Conservation (phyloP, 345 rosid genomes). For the Schrenkiella parvula region DNA sequence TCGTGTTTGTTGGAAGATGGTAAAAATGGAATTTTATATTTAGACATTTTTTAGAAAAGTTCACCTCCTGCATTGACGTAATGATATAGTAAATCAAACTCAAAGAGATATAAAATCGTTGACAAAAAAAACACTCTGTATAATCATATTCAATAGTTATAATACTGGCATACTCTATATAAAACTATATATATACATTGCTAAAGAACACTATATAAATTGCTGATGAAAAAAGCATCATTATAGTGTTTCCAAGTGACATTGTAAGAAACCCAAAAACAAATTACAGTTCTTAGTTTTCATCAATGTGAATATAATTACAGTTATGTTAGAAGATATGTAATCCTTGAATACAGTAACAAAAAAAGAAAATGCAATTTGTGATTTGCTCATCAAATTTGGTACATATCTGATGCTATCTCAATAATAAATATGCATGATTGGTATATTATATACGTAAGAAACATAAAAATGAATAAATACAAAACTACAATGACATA, state of each 20-base stretch:
- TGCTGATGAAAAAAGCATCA: neutral
- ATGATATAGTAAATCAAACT: neutral
- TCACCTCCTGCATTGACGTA: neutral
- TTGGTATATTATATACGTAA: neutral
- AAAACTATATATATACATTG: neutral
- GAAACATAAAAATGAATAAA: neutral
- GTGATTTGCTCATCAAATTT: neutral
- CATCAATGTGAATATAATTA: neutral
- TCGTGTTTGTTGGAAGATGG: slow-evolving; percentile 1
- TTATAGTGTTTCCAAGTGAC: neutral
- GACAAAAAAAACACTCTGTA: neutral
- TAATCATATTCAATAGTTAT: neutral
- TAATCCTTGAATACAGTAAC: neutral
- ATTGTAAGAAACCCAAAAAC: neutral
- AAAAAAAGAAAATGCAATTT: neutral
- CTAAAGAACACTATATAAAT: neutral
- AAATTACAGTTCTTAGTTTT: neutral
- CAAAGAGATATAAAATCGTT: neutral
- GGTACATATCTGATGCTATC: neutral
- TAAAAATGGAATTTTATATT: neutral
- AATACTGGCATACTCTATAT: neutral
- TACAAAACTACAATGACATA: neutral
- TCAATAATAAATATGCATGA: neutral
- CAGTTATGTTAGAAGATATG: neutral
- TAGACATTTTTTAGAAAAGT: neutral